phyloP scores from a whole-genome alignment of 805 yeast species.

The Candida sithepensis region DNA sequence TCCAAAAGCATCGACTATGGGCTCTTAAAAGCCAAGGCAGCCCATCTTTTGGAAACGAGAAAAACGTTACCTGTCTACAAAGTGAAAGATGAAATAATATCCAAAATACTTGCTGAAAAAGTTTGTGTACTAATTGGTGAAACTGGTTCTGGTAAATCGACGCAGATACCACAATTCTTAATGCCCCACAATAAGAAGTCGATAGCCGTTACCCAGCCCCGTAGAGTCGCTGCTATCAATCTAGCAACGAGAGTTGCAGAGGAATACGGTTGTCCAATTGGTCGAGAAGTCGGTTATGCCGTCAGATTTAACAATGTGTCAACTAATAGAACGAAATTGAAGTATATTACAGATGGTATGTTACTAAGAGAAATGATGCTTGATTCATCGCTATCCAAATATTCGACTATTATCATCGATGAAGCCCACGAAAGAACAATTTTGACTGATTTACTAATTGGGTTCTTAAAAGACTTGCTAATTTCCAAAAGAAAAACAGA shows the following conservation, averaged over 20 bases:
- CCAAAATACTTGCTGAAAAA: conserved; percentile 49
- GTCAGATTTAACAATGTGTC: conserved; percentile 83
- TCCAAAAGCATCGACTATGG: conserved; percentile 13
- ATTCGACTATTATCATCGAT: conserved; percentile 79
- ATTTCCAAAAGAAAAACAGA: conserved; percentile 42
- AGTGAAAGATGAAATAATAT: conserved; percentile 60
- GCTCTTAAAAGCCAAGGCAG: conserved; percentile 37
- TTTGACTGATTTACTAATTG: conserved; percentile 83
- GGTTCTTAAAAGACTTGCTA: conserved; percentile 73
- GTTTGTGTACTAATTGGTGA: conserved; percentile 90
- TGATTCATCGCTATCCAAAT: conserved; percentile 57
- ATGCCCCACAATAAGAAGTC: conserved; percentile 49
- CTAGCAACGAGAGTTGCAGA: conserved; percentile 90
- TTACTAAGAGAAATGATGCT: conserved; percentile 84
- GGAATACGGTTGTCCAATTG: conserved; percentile 74
- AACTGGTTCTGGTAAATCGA: conserved; percentile 97
- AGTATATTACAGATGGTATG: conserved; percentile 97
- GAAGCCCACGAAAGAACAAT: conserved; percentile 98
- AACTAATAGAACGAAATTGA: conserved; percentile 57
- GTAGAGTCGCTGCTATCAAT: conserved; percentile 96
- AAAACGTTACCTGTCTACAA: conserved; percentile 70
- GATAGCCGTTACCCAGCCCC: conserved; percentile 93
- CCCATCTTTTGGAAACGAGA: conserved; percentile 47
- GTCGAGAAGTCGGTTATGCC: conserved; percentile 85
- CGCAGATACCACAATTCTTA: conserved; percentile 93